phyloP scores from a whole-genome alignment of 768 basidiomycete genomes.

The Tylopilus sp. region DNA sequence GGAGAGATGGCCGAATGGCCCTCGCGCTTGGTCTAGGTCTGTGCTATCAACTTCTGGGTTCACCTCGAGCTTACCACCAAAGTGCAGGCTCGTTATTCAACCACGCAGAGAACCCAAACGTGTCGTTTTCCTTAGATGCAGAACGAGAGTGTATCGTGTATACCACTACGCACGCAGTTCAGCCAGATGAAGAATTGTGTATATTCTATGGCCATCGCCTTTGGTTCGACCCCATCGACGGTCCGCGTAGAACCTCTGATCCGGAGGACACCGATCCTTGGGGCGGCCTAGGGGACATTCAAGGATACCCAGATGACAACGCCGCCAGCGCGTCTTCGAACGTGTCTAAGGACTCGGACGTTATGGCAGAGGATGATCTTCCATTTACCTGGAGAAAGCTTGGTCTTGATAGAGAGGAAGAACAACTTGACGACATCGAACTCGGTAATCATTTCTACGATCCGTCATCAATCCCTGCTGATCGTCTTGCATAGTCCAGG shows the following conservation, averaged over 20 bases:
- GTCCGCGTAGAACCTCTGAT: neutral
- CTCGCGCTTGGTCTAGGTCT: slow-evolving; percentile 75
- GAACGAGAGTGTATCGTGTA: slow-evolving; percentile 60
- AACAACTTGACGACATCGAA: slow-evolving; percentile 53
- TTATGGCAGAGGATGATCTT: slow-evolving; percentile 54
- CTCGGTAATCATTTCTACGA: slow-evolving; percentile 17
- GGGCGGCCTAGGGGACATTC: slow-evolving; percentile 6
- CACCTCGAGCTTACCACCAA: neutral
- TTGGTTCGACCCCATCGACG: slow-evolving; percentile 54
- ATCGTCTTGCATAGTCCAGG: slow-evolving; percentile 45
- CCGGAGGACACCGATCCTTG: slow-evolving; percentile 1
- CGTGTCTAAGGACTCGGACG: slow-evolving; percentile 43
- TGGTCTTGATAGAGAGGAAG: slow-evolving; percentile 55
- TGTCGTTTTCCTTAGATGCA: slow-evolving; percentile 57
- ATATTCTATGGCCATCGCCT: slow-evolving; percentile 72
- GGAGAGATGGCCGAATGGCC: slow-evolving; percentile 72
- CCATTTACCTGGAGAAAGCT: slow-evolving; percentile 65
- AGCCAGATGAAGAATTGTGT: slow-evolving; percentile 68
- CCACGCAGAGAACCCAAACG: slow-evolving; percentile 67
- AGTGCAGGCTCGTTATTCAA: slow-evolving; percentile 78
- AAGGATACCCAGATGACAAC: neutral
- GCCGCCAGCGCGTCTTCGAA: neutral
- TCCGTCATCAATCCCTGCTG: neutral
- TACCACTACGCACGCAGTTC: slow-evolving; percentile 49
- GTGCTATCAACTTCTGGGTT: neutral